Percentiles rank a stretch among this genome's conserved stretches.
phyloP scores from a whole-genome alignment of 2,329 filamentous ascomycete genomes.

The Calonectria honghensis region DNA sequence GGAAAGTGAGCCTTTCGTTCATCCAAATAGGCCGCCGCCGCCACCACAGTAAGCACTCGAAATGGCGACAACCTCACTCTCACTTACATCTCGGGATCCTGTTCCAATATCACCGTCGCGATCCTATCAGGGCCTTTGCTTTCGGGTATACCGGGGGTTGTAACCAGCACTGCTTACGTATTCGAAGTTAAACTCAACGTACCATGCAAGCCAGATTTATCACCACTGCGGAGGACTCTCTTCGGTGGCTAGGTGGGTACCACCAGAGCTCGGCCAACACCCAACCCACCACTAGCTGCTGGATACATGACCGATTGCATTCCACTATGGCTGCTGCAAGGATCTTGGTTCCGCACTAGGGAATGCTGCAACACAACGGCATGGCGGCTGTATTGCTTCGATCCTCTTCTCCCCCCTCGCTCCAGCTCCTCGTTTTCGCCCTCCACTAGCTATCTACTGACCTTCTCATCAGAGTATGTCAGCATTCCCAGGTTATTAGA shows the following conservation, averaged over 20 bases:
- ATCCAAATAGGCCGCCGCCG: not conserved
- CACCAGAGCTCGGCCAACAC: slow-evolving; percentile 2
- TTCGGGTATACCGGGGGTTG: not conserved
- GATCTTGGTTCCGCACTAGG: slow-evolving; percentile 22
- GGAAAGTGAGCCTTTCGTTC: not conserved
- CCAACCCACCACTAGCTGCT: slow-evolving; percentile 21
- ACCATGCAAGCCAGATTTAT: slow-evolving; percentile 19
- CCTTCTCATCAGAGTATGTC: slow-evolving; percentile 10
- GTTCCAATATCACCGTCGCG: not conserved
- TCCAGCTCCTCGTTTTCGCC: not conserved
- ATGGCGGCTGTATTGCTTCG: slow-evolving; percentile 9
- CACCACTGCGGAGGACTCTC: not conserved
- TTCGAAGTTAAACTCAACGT: slow-evolving; percentile 11
- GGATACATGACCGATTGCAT: slow-evolving; percentile 27
- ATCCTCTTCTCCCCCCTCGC: slow-evolving; percentile 4
- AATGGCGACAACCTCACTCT: slow-evolving; percentile 18
- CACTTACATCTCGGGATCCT: slow-evolving; percentile 11
- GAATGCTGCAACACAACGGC: slow-evolving; percentile 21
- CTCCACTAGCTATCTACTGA: slow-evolving; percentile 6
- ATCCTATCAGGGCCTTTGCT: not conserved
- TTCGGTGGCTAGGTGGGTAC: slow-evolving; percentile 20
- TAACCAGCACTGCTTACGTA: not conserved
- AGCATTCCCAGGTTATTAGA: slow-evolving; percentile 10
- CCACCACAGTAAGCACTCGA: slow-evolving; percentile 10
- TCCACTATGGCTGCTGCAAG: slow-evolving; percentile 21